phyloP scores from a whole-genome alignment of 1,284 basidiomycete species.

The Moniliophthora roreri region DNA sequence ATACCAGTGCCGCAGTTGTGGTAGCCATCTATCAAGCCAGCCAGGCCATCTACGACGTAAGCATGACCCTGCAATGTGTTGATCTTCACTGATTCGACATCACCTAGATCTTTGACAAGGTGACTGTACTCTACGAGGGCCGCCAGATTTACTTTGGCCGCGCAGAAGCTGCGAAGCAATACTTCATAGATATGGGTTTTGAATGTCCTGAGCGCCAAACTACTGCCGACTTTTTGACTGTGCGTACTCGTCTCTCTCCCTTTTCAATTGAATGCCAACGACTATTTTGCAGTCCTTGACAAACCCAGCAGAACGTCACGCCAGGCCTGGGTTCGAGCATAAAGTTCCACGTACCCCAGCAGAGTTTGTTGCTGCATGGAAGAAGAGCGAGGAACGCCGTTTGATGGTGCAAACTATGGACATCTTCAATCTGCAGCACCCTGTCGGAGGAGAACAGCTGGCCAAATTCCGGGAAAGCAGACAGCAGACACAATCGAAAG shows the following conservation, averaged over 20 bases:
- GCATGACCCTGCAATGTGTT: neutral
- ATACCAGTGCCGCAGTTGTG: slow-evolving; percentile 14
- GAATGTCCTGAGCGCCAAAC: slow-evolving; percentile 58
- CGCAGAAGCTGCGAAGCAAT: slow-evolving; percentile 52
- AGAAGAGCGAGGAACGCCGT: slow-evolving; percentile 28
- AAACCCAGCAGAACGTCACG: slow-evolving; percentile 52
- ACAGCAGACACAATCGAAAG: slow-evolving; percentile 37
- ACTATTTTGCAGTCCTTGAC: slow-evolving; percentile 43
- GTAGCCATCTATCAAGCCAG: slow-evolving; percentile 46
- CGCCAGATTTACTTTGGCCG: slow-evolving; percentile 52
- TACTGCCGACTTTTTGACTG: slow-evolving; percentile 64
- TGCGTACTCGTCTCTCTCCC: neutral
- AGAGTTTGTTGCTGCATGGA: slow-evolving; percentile 46
- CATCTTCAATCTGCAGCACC: slow-evolving; percentile 31
- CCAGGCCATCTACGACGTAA: slow-evolving; percentile 38
- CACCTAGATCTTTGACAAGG: slow-evolving; percentile 31
- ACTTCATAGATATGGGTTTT: slow-evolving; percentile 73
- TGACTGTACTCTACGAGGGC: slow-evolving; percentile 44
- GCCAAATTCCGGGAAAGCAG: slow-evolving; percentile 36
- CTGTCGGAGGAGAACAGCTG: slow-evolving; percentile 31
- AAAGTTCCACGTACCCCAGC: slow-evolving; percentile 52
- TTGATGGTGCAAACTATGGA: slow-evolving; percentile 32
- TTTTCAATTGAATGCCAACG: too few relatives aligned
- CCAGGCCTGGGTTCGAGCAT: slow-evolving; percentile 41
- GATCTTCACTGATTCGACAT: neutral